These are phyloP conservation scores for Saccharomyces hybrid DNA, from an alignment of 1,139 yeast species.

Conservation along the genomic window DNA sequence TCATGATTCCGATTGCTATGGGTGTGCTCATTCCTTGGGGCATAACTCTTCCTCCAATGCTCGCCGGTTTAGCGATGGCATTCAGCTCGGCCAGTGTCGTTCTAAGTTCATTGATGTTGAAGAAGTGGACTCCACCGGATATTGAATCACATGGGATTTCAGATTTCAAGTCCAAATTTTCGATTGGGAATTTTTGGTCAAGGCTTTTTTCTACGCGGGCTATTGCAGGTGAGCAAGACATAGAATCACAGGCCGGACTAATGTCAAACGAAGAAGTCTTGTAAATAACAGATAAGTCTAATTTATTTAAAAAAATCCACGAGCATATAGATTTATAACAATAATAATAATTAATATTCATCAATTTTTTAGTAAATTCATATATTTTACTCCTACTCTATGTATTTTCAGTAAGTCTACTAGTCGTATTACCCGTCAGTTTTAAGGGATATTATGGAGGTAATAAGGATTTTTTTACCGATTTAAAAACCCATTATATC, in stretches of 20 bases:
- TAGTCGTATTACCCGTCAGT: neutral
- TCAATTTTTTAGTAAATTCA: too few relatives aligned
- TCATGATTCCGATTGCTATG: slow-evolving; percentile 96
- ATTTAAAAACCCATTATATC: neutral
- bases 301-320: too few relatives aligned
- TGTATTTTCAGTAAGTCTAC: neutral
- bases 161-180: neutral
- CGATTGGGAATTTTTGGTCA: neutral
- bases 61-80: slow-evolving; percentile 93
- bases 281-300: neutral
- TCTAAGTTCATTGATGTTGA: slow-evolving; percentile 63
- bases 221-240: slow-evolving; percentile 2
- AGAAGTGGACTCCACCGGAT: slow-evolving; percentile 48
- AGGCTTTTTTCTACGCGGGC: neutral
- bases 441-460: neutral
- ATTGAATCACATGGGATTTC: slow-evolving; percentile 5
- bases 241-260: slow-evolving; percentile 7
- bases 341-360: neutral
- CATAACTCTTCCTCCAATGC: slow-evolving; percentile 72
- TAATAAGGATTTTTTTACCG: neutral
- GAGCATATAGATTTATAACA: neutral
- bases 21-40: slow-evolving; percentile 78
- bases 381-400: neutral
- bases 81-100: slow-evolving; percentile 86
- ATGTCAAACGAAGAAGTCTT: neutral